Conservation (phyloP, 2,329 filamentous ascomycete genomes). For the Alternaria sp. region DNA sequence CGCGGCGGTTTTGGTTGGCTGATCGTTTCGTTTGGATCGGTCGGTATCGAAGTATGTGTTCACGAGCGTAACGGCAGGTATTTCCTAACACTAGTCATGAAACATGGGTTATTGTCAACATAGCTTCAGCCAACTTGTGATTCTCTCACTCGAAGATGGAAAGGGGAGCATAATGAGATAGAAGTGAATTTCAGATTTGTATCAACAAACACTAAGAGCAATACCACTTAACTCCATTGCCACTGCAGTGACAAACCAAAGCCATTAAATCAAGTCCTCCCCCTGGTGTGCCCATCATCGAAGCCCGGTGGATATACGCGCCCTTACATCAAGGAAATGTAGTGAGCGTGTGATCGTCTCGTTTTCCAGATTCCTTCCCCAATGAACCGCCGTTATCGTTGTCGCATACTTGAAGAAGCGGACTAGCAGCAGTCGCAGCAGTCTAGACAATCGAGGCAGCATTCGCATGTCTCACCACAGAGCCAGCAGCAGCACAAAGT, state of each 20-base stretch:
- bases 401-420: background rate
- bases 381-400: background rate
- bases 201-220: background rate
- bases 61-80: background rate
- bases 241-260: background rate
- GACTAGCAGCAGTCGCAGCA: constrained; percentile 38
- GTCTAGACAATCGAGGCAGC: constrained; percentile 43
- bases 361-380: background rate
- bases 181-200: background rate
- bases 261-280: background rate
- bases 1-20: background rate
- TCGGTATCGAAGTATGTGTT: background rate
- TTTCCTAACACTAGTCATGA: background rate
- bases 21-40: background rate
- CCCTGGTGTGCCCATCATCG: background rate
- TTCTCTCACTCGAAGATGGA: constrained; percentile 12
- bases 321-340: background rate
- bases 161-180: background rate
- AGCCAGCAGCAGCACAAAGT: constrained; percentile 50
- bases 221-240: background rate
- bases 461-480: constrained; percentile 48
- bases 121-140: constrained; percentile 16
- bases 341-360: background rate
- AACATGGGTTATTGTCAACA: constrained; percentile 14
- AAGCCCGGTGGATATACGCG: background rate